A percentile compares a stretch with the other conserved stretches of the same genome.
phyloP scores from a whole-genome alignment of 495 filamentous ascomycete species.

The Neurospora africana region DNA sequence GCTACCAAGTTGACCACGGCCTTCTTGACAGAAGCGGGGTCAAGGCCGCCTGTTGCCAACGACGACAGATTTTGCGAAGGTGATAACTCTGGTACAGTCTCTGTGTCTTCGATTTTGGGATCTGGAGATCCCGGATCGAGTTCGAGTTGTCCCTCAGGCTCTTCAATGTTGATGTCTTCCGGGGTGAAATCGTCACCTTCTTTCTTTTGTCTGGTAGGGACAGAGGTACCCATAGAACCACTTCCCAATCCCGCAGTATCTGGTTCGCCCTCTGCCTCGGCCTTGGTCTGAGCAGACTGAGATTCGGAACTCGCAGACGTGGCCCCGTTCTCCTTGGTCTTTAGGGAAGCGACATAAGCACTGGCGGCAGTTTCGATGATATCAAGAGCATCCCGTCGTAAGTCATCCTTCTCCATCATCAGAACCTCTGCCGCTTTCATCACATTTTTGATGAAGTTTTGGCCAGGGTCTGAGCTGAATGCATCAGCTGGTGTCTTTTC shows the following conservation, averaged over 20 bases:
- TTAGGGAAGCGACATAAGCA: conserved; percentile 29
- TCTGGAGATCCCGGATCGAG: conserved; percentile 18
- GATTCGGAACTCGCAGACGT: neutral
- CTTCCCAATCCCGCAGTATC: neutral
- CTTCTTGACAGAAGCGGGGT: neutral
- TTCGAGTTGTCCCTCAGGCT: conserved; percentile 28
- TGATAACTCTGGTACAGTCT: conserved; percentile 1
- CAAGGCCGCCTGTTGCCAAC: neutral
- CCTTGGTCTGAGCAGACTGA: conserved; percentile 2
- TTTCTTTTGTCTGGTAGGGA: conserved; percentile 11
- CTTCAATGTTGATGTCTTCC: conserved; percentile 39
- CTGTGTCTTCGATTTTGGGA: neutral
- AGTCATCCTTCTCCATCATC: conserved; percentile 22
- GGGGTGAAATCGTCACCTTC: conserved; percentile 24
- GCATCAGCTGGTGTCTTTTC: conserved; percentile 22
- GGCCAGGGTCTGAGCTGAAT: conserved; percentile 11
- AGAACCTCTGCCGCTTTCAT: conserved; percentile 25
- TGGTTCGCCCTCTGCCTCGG: neutral
- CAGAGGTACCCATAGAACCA: neutral
- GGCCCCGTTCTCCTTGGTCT: conserved; percentile 8
- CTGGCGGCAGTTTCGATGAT: conserved; percentile 34
- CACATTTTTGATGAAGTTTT: conserved; percentile 34
- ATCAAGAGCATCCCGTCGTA: conserved; percentile 29
- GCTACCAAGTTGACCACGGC: conserved; percentile 6
- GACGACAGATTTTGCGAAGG: neutral